phyloP scores from a whole-genome alignment of 768 basidiomycete species.

The Strobilomyces dryophilus region DNA sequence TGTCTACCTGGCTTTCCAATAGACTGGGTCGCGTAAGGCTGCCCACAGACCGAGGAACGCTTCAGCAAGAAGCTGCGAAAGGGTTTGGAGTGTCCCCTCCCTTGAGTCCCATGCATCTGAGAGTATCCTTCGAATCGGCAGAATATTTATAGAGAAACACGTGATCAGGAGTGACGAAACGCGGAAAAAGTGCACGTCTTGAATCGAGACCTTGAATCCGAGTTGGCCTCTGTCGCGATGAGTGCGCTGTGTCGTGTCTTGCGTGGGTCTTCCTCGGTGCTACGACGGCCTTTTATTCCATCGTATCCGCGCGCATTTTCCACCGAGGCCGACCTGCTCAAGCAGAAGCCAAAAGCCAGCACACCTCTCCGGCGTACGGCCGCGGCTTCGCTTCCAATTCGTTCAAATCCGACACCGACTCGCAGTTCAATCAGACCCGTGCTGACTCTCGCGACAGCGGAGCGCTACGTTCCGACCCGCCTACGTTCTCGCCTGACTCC shows the following conservation, averaged over 20 bases:
- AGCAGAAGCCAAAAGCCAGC: conserved; percentile 75
- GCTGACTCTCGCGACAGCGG: conserved; percentile 80
- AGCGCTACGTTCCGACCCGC: conserved; percentile 69
- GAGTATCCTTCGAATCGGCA: background rate
- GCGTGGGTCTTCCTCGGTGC: background rate
- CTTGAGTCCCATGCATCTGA: background rate
- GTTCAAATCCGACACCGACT: conserved; percentile 82
- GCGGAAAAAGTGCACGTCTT: background rate
- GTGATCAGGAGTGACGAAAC: conserved; percentile 5
- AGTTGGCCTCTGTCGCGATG: conserved; percentile 9
- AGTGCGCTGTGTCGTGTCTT: conserved; percentile 12
- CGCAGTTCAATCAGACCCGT: conserved; percentile 72
- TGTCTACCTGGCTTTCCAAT: no score
- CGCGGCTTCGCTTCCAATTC: conserved; percentile 80
- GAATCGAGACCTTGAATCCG: background rate
- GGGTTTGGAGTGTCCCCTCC: no score
- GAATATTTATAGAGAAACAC: background rate
- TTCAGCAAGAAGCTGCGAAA: no score
- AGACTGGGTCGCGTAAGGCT: no score
- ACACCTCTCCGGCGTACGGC: conserved; percentile 82
- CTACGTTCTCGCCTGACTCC: conserved; percentile 55
- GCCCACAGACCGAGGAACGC: no score
- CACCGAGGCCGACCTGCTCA: conserved; percentile 26
- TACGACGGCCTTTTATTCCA: background rate
- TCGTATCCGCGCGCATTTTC: conserved; percentile 14